These are phyloP conservation scores for Venturia oleaginea DNA, from an alignment of 2,329 filamentous ascomycete species.

Conservation along the genomic window DNA sequence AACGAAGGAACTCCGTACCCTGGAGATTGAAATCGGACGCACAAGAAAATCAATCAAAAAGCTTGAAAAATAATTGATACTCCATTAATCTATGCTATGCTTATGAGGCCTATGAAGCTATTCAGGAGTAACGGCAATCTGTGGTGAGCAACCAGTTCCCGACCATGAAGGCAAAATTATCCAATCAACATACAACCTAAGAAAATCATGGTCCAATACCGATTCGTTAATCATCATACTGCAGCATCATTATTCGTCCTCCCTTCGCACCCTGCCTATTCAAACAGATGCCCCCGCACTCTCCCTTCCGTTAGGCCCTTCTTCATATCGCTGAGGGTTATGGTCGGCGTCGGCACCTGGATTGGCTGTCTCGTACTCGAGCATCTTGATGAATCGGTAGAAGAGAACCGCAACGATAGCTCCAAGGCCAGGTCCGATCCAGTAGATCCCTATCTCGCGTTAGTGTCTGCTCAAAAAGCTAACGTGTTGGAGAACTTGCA, in stretches of 20 bases:
- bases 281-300: neutral
- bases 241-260: neutral
- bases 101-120: neutral
- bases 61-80: slow-evolving; percentile 18
- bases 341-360: slow-evolving; percentile 32
- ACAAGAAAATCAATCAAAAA: slow-evolving; percentile 39
- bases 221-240: neutral
- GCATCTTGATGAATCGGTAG: slow-evolving; percentile 39
- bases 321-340: neutral
- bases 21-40: slow-evolving; percentile 61
- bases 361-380: slow-evolving; percentile 44
- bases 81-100: neutral
- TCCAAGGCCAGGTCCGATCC: slow-evolving; percentile 39
- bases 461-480: neutral
- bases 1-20: slow-evolving; percentile 49
- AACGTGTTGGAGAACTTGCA: slow-evolving; percentile 23
- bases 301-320: neutral
- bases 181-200: neutral
- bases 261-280: neutral
- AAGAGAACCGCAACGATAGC: slow-evolving; percentile 38
- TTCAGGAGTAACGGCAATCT: neutral
- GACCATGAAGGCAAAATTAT: neutral
- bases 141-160: neutral
- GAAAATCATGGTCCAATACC: neutral
- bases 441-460: slow-evolving; percentile 31